Conservation (phyloP, 129 eudicot genomes). For the Chrysanthemum seticuspe region DNA sequence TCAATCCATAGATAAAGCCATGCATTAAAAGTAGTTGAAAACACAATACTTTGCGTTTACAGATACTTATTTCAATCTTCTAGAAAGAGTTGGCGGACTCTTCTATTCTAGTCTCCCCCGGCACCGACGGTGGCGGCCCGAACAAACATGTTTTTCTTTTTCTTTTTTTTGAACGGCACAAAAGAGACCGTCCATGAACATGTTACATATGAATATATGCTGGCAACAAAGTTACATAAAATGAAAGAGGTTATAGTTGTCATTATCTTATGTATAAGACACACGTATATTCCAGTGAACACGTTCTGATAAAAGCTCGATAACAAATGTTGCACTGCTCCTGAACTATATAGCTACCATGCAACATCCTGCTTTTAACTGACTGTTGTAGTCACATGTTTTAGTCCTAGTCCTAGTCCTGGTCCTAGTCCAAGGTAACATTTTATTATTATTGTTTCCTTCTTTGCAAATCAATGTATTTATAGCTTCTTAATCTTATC, state of each 20-base stretch:
- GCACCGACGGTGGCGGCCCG: no score
- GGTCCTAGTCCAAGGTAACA: conserved; percentile 1
- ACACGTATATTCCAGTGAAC: conserved; percentile 23
- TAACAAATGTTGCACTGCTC: conserved; percentile 12
- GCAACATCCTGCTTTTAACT: conserved; percentile 4
- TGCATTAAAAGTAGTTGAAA: no score
- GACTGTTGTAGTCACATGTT: not conserved
- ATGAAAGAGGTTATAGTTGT: conserved; percentile 4
- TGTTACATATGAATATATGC: not conserved
- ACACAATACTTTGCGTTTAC: no score
- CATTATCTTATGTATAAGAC: conserved; percentile 6
- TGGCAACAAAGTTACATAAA: not conserved
- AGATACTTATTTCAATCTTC: no score
- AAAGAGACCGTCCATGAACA: no score
- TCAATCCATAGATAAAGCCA: no score
- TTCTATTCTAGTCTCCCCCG: no score
- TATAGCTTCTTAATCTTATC: no score
- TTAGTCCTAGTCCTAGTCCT: not conserved
- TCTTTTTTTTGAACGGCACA: no score
- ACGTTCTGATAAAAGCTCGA: conserved; percentile 5
- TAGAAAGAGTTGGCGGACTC: no score
- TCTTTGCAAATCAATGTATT: conserved; percentile 6
- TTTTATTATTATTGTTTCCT: conserved; percentile 1
- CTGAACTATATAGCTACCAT: conserved; percentile 8
- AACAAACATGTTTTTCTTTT: no score